phyloP scores from a whole-genome alignment of 140 eudicot genomes.

The Anethum foeniculum region DNA sequence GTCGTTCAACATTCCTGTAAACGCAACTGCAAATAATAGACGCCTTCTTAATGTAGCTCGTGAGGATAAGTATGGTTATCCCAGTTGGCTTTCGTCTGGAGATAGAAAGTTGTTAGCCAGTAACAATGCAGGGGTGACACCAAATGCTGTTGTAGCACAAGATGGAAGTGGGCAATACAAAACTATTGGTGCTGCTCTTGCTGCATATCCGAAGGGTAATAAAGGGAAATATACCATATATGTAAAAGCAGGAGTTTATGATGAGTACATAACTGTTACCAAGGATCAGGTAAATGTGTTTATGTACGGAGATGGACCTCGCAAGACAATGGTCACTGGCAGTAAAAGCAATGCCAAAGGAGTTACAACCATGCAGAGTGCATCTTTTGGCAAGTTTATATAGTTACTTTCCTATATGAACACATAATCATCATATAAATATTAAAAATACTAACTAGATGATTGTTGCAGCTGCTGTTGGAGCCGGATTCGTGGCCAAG shows the following conservation, averaged over 20 bases:
- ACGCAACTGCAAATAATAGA: not conserved
- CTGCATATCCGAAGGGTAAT: constrained; percentile 29
- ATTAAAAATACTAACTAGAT: not conserved
- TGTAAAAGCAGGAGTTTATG: constrained; percentile 36
- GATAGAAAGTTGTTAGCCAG: constrained; percentile 20
- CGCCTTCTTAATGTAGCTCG: constrained; percentile 13
- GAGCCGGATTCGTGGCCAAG: constrained; percentile 32
- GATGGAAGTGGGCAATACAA: constrained; percentile 38
- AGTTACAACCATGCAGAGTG: constrained; percentile 19
- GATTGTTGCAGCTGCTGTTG: constrained; percentile 34
- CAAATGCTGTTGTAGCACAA: constrained; percentile 34
- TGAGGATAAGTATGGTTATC: constrained; percentile 15
- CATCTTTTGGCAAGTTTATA: constrained; percentile 26
- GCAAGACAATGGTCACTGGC: constrained; percentile 36
- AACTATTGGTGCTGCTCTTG: constrained; percentile 29
- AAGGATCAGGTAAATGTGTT: constrained; percentile 28
- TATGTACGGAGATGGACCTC: constrained; percentile 42
- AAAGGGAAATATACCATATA: constrained; percentile 27
- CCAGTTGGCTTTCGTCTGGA: constrained; percentile 23
- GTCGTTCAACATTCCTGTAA: constrained; percentile 10
- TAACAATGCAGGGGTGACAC: constrained; percentile 12
- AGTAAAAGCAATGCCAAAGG: constrained; percentile 18
- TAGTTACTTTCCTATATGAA: not conserved
- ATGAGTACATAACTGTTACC: constrained; percentile 25
- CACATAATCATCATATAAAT: not conserved